Conservation (phyloP, 2,329 filamentous ascomycete species). For the Colletotrichum sp. region DNA sequence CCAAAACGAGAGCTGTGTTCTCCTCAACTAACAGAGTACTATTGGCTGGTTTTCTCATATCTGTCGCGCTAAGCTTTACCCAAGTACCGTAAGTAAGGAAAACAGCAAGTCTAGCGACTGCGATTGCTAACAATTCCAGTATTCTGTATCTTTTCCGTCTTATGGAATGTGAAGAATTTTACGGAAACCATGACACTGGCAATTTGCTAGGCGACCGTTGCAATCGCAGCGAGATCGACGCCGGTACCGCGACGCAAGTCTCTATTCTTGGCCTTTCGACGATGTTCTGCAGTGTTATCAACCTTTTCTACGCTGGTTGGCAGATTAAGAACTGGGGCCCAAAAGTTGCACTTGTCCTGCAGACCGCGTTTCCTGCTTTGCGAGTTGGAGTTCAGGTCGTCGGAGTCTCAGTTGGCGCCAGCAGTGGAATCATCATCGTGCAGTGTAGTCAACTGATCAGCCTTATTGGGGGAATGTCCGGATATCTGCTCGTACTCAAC, state of each 20-base stretch:
- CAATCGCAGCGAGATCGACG: background rate
- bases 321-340: background rate
- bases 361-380: background rate
- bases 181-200: background rate
- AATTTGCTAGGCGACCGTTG: background rate
- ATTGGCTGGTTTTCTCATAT: background rate
- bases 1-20: background rate
- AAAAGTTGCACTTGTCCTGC: background rate
- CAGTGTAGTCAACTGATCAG: background rate
- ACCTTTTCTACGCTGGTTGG: background rate
- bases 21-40: background rate
- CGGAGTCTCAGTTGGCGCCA: background rate
- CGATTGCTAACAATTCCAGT: background rate
- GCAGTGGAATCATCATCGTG: background rate
- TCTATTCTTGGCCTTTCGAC: background rate
- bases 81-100: background rate
- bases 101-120: background rate
- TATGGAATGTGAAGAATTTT: background rate
- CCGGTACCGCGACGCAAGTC: background rate
- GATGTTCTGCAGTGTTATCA: background rate
- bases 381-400: background rate
- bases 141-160: background rate
- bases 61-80: background rate
- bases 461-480: background rate
- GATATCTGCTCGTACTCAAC: background rate